Percentiles rank a stretch among this genome's conserved stretches.
These are phyloP conservation scores for Capsicum rhomboideum DNA, from an alignment of 257 asterid species.

Conservation along the genomic window DNA sequence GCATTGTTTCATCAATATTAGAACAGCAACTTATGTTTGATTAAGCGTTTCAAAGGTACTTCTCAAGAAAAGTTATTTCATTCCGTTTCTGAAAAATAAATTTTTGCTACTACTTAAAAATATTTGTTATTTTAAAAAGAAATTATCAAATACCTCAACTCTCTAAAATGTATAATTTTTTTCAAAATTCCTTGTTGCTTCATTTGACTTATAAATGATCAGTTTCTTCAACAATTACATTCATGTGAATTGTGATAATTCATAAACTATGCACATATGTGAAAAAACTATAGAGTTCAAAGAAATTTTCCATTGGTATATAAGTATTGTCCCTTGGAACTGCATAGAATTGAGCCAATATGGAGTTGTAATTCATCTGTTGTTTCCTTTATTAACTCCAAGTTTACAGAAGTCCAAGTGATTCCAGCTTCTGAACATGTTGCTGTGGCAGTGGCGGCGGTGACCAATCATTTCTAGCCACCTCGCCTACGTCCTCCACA, in stretches of 20 bases:
- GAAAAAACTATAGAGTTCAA: not conserved
- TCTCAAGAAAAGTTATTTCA: too few relatives aligned
- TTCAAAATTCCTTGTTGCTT: not conserved
- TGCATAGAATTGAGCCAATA: not conserved
- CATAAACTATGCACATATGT: too few relatives aligned
- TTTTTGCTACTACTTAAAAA: too few relatives aligned
- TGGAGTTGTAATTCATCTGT: not conserved
- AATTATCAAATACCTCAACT: too few relatives aligned
- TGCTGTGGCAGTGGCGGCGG: conserved; percentile 80
- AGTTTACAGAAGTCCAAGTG: conserved; percentile 72
- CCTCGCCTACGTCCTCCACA: conserved; percentile 88
- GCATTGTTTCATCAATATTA: too few relatives aligned
- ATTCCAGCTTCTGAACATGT: conserved; percentile 79
- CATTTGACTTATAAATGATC: not conserved
- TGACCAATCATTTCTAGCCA: conserved; percentile 60
- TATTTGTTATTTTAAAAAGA: too few relatives aligned
- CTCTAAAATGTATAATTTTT: too few relatives aligned
- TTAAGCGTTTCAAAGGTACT: too few relatives aligned
- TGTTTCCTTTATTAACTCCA: not conserved
- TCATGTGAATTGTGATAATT: not conserved
- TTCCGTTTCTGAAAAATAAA: too few relatives aligned
- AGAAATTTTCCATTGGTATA: not conserved
- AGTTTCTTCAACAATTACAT: not conserved
- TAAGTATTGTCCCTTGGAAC: not conserved
- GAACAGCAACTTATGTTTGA: too few relatives aligned